Conservation (phyloP, 2,329 filamentous ascomycete genomes). For the Fusarium subglutinans region DNA sequence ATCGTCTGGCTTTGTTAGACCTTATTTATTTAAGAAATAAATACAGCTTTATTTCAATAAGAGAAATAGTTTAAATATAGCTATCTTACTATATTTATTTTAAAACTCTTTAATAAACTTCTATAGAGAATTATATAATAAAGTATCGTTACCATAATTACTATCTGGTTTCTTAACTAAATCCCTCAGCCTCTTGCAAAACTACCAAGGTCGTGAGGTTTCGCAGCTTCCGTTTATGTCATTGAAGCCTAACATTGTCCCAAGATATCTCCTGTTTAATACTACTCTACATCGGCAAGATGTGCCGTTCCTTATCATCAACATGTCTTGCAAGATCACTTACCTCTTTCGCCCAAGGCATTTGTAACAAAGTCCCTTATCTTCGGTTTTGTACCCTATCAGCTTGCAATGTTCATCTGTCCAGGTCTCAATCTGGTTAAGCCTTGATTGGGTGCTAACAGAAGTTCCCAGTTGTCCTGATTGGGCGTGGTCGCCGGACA, state of each 20-base stretch:
- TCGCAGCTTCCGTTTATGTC: background rate
- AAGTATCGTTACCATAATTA: no score
- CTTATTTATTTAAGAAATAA: no score
- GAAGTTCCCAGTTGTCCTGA: background rate
- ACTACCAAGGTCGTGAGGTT: fast-evolving
- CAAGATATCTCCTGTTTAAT: background rate
- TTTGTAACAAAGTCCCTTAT: background rate
- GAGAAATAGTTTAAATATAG: no score
- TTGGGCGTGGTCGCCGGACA: background rate
- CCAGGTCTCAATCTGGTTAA: background rate
- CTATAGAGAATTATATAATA: no score
- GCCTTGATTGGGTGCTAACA: background rate
- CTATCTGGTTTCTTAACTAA: background rate
- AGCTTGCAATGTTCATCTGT: fast-evolving
- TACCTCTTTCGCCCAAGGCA: background rate
- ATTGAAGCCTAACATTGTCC: background rate
- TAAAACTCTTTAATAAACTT: no score
- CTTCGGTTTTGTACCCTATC: background rate
- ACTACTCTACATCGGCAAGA: background rate
- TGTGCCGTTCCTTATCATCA: background rate
- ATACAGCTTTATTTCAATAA: no score
- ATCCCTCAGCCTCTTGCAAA: background rate
- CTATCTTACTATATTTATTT: no score
- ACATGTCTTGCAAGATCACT: background rate
- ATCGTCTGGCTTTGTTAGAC: fast-evolving